These are phyloP conservation scores for Kwoniella shivajii DNA, from an alignment of 1,284 basidiomycete species.

Conservation along the genomic window DNA sequence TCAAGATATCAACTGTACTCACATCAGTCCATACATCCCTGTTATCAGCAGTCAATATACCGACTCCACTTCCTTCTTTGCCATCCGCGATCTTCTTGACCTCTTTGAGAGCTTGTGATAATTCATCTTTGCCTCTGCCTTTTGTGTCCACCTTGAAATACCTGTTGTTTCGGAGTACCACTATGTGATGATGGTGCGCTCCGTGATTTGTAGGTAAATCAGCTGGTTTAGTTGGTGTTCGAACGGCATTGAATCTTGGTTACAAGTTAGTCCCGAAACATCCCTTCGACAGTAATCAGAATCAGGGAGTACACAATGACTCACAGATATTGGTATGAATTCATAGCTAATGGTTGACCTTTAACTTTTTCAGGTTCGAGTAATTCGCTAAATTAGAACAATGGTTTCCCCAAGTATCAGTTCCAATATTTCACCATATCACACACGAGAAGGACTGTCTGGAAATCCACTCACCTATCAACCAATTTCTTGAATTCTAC, in stretches of 20 bases:
- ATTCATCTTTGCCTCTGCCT: constrained; percentile 67
- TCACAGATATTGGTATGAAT: constrained; percentile 89
- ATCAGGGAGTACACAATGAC: too few species aligned
- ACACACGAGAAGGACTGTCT: background rate
- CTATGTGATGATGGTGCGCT: constrained; percentile 78
- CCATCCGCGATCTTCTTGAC: constrained; percentile 71
- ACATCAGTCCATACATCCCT: constrained; percentile 88
- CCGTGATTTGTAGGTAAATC: constrained; percentile 86
- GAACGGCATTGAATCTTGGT: constrained; percentile 85
- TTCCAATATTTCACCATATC: background rate
- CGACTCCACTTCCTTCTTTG: constrained; percentile 58
- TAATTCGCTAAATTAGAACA: constrained; percentile 63
- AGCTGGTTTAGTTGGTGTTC: constrained; percentile 79
- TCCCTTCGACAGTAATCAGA: too few species aligned
- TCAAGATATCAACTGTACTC: constrained; percentile 25
- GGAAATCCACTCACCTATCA: constrained; percentile 64
- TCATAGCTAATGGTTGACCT: constrained; percentile 83
- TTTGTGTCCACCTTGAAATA: constrained; percentile 79
- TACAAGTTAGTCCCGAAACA: too few species aligned
- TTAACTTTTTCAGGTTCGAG: constrained; percentile 90
- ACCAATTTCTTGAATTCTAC: constrained; percentile 78
- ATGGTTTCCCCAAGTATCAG: background rate
- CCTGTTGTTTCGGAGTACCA: constrained; percentile 87
- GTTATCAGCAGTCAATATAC: constrained; percentile 83
- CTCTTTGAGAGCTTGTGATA: constrained; percentile 78